Conservation (phyloP, 371 early-diverging fungal species). For the Mortierella sp. region DNA sequence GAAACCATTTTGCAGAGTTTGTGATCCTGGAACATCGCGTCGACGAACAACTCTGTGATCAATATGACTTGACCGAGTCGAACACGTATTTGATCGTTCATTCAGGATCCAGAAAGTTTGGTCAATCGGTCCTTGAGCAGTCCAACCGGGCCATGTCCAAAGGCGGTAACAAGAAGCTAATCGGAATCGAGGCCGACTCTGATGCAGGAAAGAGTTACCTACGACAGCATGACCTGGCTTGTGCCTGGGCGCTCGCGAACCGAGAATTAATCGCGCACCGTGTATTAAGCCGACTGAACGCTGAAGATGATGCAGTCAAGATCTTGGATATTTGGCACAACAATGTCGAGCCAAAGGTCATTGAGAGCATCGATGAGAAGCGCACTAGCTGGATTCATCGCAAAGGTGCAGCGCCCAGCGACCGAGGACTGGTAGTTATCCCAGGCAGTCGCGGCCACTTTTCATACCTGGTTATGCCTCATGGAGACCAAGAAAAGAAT, state of each 20-base stretch:
- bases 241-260: slow-evolving; percentile 59
- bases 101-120: slow-evolving; percentile 61
- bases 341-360: slow-evolving; percentile 50
- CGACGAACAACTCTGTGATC: slow-evolving; percentile 44
- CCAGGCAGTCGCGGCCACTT: slow-evolving; percentile 64
- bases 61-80: slow-evolving; percentile 26
- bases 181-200: slow-evolving; percentile 31
- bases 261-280: slow-evolving; percentile 61
- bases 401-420: slow-evolving; percentile 66
- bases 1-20: slow-evolving; percentile 71
- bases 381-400: slow-evolving; percentile 55
- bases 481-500: slow-evolving; percentile 46
- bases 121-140: slow-evolving; percentile 58
- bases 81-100: slow-evolving; percentile 59
- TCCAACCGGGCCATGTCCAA: slow-evolving; percentile 41
- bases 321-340: slow-evolving; percentile 67
- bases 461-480: slow-evolving; percentile 61
- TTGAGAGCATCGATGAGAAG: slow-evolving; percentile 24
- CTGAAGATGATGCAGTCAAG: slow-evolving; percentile 45
- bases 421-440: slow-evolving; percentile 62
- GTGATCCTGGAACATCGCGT: slow-evolving; percentile 54
- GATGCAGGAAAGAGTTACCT: slow-evolving; percentile 48
- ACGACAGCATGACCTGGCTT: slow-evolving; percentile 56
- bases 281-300: slow-evolving; percentile 49
- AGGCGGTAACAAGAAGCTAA: slow-evolving; percentile 13